These are phyloP conservation scores for Oryza glaberrima DNA, from an alignment of 176 grass and related monocot genomes.

Conservation along the genomic window DNA sequence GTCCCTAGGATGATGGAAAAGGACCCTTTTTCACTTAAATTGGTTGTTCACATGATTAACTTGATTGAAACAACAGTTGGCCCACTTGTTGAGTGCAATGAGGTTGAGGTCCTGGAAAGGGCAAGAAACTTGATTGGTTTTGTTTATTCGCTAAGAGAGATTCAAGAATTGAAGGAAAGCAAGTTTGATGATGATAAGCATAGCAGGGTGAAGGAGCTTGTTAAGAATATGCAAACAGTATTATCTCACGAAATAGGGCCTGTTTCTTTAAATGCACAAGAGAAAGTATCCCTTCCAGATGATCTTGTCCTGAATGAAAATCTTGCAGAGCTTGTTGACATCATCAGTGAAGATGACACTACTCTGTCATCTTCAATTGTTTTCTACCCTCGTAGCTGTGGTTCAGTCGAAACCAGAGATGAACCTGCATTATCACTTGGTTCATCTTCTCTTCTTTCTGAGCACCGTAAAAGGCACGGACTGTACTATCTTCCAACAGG, in stretches of 20 bases:
- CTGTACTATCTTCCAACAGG: conserved; percentile 80
- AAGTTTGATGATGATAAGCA: conserved; percentile 40
- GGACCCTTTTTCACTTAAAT: conserved; percentile 46
- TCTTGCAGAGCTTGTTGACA: conserved; percentile 53
- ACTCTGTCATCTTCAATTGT: conserved; percentile 43
- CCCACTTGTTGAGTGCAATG: conserved; percentile 66
- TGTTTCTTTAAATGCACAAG: conserved; percentile 77
- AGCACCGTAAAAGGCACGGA: conserved; percentile 85
- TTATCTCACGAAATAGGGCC: conserved; percentile 86
- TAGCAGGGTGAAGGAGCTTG: conserved; percentile 39
- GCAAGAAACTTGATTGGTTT: conserved; percentile 76
- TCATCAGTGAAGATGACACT: conserved; percentile 59
- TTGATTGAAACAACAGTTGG: conserved; percentile 74
- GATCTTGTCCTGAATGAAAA: conserved; percentile 62
- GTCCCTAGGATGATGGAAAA: conserved; percentile 31
- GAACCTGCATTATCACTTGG: conserved; percentile 47
- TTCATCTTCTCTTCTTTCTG: conserved; percentile 64
- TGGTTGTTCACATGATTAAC: conserved; percentile 59
- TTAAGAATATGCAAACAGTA: conserved; percentile 58
- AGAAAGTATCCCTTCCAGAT: conserved; percentile 55
- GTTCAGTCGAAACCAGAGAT: conserved; percentile 37
- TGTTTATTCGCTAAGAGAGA: conserved; percentile 49
- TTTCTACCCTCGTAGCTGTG: conserved; percentile 45
- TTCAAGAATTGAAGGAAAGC: conserved; percentile 48
- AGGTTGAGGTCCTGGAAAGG: conserved; percentile 89